Percentiles rank a stretch among this genome's conserved stretches.
These are phyloP conservation scores for Fraxinus ornus DNA, from an alignment of 305 asterid genomes.

Conservation along the genomic window DNA sequence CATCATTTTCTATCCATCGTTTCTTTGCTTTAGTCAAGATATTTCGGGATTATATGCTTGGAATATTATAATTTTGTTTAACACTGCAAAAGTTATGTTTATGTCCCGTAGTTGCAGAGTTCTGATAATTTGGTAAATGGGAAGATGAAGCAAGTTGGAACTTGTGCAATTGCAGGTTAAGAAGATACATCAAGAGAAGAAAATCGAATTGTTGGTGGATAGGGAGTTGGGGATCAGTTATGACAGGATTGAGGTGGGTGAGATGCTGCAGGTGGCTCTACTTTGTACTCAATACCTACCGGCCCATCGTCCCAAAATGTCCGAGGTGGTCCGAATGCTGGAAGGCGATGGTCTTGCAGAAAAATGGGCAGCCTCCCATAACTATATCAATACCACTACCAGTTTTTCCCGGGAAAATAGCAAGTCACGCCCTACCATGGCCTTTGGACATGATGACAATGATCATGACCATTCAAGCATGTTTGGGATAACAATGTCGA, in stretches of 20 bases:
- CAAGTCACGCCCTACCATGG: conserved; percentile 25
- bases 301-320: conserved; percentile 86
- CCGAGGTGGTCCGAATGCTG: conserved; percentile 84
- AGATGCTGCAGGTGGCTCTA: conserved; percentile 89
- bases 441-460: conserved; percentile 34
- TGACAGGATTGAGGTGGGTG: conserved; percentile 79
- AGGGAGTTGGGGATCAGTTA: conserved; percentile 60
- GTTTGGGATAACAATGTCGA: conserved; percentile 56
- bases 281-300: conserved; percentile 87
- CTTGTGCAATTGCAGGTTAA: conserved; percentile 49
- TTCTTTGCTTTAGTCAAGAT: not conserved
- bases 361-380: conserved; percentile 88
- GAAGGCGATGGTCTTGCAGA: conserved; percentile 96
- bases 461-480: conserved; percentile 54
- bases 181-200: conserved; percentile 71
- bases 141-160: not conserved
- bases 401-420: conserved; percentile 32
- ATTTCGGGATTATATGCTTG: not conserved
- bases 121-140: not conserved
- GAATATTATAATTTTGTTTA: not conserved
- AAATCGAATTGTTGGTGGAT: conserved; percentile 62
- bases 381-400: conserved; percentile 31
- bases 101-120: not conserved
- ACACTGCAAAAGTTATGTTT: not conserved
- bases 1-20: not conserved